A percentile compares a stretch with the other conserved stretches of the same genome.
Evolutionary conservation across 768 basidiomycete species (phyloP).

Genomic region (Suillus weaverae): DNA sequence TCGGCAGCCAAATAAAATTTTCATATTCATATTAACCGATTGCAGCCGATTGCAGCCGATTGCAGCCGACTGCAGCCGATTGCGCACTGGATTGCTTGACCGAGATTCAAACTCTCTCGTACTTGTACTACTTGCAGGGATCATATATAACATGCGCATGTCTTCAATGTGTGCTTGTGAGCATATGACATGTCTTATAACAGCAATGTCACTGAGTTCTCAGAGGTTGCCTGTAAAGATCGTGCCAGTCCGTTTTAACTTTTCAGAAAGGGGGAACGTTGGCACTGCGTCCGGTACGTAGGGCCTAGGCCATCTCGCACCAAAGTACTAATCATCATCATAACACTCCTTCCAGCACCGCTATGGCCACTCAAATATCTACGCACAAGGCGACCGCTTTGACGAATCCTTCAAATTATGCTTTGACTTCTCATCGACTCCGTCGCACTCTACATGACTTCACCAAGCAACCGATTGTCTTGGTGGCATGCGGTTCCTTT

Average conservation of each 20-base stretch:
- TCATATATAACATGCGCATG: too few species aligned
- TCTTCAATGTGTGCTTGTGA: not conserved
- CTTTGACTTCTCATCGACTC: slow-evolving; percentile 68
- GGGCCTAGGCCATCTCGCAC: not conserved
- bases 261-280: not conserved
- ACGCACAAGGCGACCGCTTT: slow-evolving; percentile 37
- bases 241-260: not conserved
- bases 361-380: slow-evolving; percentile 26
- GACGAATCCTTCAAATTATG: slow-evolving; percentile 66
- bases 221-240: not conserved
- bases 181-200: not conserved
- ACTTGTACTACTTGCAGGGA: too few species aligned
- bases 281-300: not conserved
- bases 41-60: too few species aligned
- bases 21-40: too few species aligned
- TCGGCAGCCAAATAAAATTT: too few species aligned
- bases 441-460: slow-evolving; percentile 55
- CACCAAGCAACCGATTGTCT: slow-evolving; percentile 80
- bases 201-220: not conserved
- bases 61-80: too few species aligned
- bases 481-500: slow-evolving; percentile 97
- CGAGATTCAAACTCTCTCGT: too few species aligned
- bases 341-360: slow-evolving; percentile 13
- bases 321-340: slow-evolving; percentile 12
- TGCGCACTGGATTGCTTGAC: too few species aligned